Conservation (phyloP, 2,329 filamentous ascomycete species). For the Colletotrichum sidae region DNA sequence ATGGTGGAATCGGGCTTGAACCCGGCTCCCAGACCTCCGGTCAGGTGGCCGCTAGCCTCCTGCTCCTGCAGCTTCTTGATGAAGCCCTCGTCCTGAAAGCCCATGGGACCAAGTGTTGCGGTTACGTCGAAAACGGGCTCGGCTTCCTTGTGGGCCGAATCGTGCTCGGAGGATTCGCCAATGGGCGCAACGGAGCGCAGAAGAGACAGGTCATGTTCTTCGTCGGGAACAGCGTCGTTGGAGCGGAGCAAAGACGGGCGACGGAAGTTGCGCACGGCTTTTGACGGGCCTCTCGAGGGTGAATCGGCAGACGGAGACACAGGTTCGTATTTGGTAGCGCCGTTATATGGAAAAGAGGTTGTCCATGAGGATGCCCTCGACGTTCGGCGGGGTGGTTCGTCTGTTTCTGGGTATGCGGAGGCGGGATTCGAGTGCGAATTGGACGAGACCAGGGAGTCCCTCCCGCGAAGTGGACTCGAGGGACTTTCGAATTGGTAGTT, state of each 20-base stretch:
- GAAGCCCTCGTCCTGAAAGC: constrained; percentile 56
- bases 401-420: constrained; percentile 12
- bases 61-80: constrained; percentile 59
- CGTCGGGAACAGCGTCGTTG: constrained; percentile 49
- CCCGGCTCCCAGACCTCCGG: constrained; percentile 68
- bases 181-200: constrained; percentile 55
- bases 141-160: constrained; percentile 43
- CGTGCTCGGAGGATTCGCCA: constrained; percentile 48
- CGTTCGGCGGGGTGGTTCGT: constrained; percentile 7
- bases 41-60: constrained; percentile 66
- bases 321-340: constrained; percentile 41
- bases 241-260: constrained; percentile 43
- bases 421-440: constrained; percentile 47
- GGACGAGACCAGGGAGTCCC: constrained; percentile 55
- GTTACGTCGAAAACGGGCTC: constrained; percentile 58
- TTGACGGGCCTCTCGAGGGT: constrained; percentile 41
- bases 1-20: constrained; percentile 61
- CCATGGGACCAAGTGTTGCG: constrained; percentile 58
- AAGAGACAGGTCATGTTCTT: constrained; percentile 58
- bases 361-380: constrained; percentile 41
- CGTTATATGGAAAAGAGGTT: constrained; percentile 44
- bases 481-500: constrained; percentile 43
- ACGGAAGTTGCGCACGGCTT: constrained; percentile 41
- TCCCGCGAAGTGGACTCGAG: constrained; percentile 44
- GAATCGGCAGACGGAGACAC: constrained; percentile 36